Conservation (phyloP, 257 asterid species). For the Solanum clarkiae region DNA sequence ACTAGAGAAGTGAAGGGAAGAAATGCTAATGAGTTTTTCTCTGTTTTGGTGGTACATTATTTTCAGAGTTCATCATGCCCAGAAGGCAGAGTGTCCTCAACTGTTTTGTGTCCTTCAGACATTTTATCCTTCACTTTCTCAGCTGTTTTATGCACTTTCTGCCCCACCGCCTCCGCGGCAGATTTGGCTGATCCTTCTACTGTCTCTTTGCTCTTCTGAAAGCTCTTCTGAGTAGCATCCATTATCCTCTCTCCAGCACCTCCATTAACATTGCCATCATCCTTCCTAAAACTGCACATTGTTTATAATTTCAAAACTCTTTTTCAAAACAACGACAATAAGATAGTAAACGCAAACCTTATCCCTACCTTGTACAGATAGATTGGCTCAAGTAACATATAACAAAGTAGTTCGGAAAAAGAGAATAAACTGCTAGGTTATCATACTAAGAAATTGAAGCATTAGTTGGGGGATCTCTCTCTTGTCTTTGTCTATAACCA, state of each 20-base stretch:
- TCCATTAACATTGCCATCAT: neutral
- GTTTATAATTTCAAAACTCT: neutral
- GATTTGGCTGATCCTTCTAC: slow-evolving; percentile 9
- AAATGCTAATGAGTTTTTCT: neutral
- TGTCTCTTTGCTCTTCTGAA: neutral
- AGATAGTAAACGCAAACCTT: neutral
- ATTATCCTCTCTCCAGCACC: slow-evolving; percentile 6
- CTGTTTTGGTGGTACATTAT: neutral
- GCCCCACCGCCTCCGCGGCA: slow-evolving; percentile 11
- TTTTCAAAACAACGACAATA: neutral
- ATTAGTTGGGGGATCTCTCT: neutral
- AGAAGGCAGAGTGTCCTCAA: neutral
- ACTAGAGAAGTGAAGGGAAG: neutral
- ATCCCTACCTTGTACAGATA: neutral
- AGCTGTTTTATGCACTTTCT: slow-evolving; percentile 5
- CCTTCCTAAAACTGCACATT: slow-evolving; percentile 10
- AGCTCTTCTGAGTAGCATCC: slow-evolving; percentile 18
- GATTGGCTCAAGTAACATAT: too few species aligned
- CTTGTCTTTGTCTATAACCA: neutral
- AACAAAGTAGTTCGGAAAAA: neutral
- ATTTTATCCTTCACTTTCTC: neutral
- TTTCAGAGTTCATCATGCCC: slow-evolving; percentile 6
- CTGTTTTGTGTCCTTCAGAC: neutral
- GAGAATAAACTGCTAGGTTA: neutral
- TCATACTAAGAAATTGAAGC: neutral